Base-by-base conservation (phyloP, 495 filamentous ascomycete genomes). In the Penicillium paxilli region DNA sequence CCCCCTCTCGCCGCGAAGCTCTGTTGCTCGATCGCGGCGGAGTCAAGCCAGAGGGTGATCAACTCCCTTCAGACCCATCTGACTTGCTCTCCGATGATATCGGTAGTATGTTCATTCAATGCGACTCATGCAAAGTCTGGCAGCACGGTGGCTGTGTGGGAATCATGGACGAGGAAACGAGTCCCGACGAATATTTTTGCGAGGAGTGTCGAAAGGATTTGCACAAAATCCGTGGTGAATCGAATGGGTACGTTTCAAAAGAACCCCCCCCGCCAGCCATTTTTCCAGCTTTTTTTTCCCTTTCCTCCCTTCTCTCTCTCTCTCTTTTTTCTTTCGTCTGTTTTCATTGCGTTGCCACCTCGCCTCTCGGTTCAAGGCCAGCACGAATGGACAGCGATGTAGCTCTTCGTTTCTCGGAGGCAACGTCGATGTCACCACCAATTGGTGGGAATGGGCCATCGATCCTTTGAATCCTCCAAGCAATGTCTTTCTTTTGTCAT, bases 101-200 rank as follows among this genome's bases (percentile, higher is more conserved):
- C 44, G 93, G 94, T 32, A 92, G 93, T 14, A 87, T 98, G 70
- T 99, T 96, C 69, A 92, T 99, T 55, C 94, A 98, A 76, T 99
- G 94, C 82, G 94, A 99, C 70, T 77, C 83, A 44, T 99, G 94
- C 74, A 95, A 96, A 68, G 94, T 97, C 49, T 99, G 94, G 94
- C 94, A 99, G 65, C 94, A 99, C 63, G 95, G 94, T 65, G 92
- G 91, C 51, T 99, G 94, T 72, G 95, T 99, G 46, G 94, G 94
- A 32, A 96, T 99, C 59, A 92, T 91, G 80, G 91, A 96, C 56
- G 91, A 93, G 68, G 86, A 88, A 49, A 85, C 86, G 67, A 93
- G 87, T 65, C 95, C 92, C 26, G 93, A 98, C 41, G 90, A 97
- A 73, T 99, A 99, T 77, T 98, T 91, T 67, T 99, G 94, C 71